Conservation (phyloP, 345 rosid species). For the Tarenaya hassleriana region DNA sequence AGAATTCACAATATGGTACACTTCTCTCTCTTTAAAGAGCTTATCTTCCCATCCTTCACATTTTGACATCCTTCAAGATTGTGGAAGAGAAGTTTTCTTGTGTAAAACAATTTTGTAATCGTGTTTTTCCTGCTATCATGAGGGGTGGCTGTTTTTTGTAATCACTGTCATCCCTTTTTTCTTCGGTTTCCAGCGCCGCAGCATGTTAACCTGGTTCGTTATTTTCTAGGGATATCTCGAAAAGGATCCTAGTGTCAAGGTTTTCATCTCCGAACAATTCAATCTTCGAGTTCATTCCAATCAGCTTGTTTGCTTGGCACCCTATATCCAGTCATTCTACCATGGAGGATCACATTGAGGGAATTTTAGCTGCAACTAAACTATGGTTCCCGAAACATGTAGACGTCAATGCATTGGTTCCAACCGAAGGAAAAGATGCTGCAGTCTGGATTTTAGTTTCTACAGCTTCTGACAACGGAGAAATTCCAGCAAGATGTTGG, state of each 20-base stretch:
- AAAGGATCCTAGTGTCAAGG: constrained; percentile 44
- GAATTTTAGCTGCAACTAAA: constrained; percentile 49
- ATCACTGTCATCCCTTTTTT: not conserved
- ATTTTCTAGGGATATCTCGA: constrained; percentile 61
- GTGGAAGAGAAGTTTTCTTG: too few species aligned
- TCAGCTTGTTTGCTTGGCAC: constrained; percentile 52
- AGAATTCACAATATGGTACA: constrained; percentile 82
- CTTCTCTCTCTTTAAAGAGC: constrained; percentile 16
- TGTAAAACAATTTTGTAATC: too few species aligned
- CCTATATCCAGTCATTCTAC: constrained; percentile 28
- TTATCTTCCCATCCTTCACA: constrained; percentile 7
- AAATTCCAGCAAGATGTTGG: constrained; percentile 43
- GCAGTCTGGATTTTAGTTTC: constrained; percentile 72
- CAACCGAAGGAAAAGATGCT: constrained; percentile 44
- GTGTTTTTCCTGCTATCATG: not conserved
- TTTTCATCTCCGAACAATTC: constrained; percentile 47
- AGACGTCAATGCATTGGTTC: constrained; percentile 34
- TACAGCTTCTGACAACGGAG: constrained; percentile 33
- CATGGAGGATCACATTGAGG: constrained; percentile 34
- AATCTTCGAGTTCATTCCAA: constrained; percentile 52
- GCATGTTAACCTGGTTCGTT: constrained; percentile 20
- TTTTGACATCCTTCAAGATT: too few species aligned
- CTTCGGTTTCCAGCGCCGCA: not conserved
- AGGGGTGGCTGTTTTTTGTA: too few species aligned
- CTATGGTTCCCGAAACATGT: constrained; percentile 32